Conservation (phyloP, 345 rosid genomes). For the Citropsis articulata region DNA sequence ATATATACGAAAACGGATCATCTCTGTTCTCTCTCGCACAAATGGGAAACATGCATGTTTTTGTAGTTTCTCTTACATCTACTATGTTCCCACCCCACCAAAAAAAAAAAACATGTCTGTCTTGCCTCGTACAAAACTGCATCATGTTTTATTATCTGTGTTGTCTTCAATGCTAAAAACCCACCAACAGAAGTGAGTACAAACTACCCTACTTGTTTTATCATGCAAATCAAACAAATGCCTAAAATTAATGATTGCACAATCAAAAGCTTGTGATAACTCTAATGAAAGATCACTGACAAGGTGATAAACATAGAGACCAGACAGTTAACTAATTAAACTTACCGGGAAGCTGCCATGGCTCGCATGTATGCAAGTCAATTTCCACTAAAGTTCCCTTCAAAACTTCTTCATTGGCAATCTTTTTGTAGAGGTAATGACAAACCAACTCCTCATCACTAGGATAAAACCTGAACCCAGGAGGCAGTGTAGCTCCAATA, state of each 20-base stretch:
- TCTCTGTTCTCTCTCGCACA: not conserved
- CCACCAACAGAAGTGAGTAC: not conserved
- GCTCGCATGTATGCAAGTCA: slow-evolving; percentile 95
- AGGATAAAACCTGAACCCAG: slow-evolving; percentile 94
- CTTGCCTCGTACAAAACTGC: slow-evolving; percentile 12
- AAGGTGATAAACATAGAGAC: not conserved
- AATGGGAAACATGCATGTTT: slow-evolving; percentile 4
- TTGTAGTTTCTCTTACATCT: not conserved
- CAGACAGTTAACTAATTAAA: not conserved
- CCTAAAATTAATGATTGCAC: not conserved
- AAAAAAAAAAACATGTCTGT: not conserved
- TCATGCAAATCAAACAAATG: not conserved
- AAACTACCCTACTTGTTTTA: slow-evolving; percentile 16
- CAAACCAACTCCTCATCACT: slow-evolving; percentile 97
- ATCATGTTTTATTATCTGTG: slow-evolving; percentile 6
- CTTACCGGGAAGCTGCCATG: slow-evolving; percentile 99
- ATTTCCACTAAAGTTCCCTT: slow-evolving; percentile 83
- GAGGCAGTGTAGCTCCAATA: slow-evolving; percentile 92
- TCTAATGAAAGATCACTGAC: not conserved
- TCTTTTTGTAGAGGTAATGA: slow-evolving; percentile 86
- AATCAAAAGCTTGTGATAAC: not conserved
- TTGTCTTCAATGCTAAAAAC: slow-evolving; percentile 14
- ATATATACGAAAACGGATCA: not conserved
- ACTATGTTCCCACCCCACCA: not conserved
- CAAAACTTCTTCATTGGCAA: slow-evolving; percentile 56